These are phyloP conservation scores for Lomentospora prolificans DNA, from an alignment of 2,329 filamentous ascomycete genomes.

Conservation along the genomic window DNA sequence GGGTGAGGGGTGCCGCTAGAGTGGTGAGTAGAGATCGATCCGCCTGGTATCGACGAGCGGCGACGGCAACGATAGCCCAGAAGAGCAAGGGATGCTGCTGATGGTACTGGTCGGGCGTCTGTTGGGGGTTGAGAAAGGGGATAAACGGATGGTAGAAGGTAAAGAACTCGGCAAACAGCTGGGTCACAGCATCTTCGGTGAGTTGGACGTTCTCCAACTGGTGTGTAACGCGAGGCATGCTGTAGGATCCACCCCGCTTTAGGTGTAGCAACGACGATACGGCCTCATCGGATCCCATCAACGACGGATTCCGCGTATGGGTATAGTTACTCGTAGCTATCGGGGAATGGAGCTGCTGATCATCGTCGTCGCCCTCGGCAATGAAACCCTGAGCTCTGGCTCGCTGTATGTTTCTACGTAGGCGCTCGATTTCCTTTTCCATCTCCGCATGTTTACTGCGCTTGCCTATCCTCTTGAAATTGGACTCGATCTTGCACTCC, in stretches of 20 bases:
- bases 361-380: conserved; percentile 39
- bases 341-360: conserved; percentile 27
- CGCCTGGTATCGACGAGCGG: conserved; percentile 57
- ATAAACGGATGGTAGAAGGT: conserved; percentile 67
- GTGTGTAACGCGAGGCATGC: conserved; percentile 47
- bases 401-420: conserved; percentile 50
- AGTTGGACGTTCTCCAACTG: conserved; percentile 55
- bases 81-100: conserved; percentile 73
- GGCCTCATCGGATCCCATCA: conserved; percentile 60
- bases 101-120: conserved; percentile 64
- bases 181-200: conserved; percentile 51
- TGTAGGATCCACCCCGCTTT: conserved; percentile 55
- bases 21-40: conserved; percentile 57
- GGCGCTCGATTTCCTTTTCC: conserved; percentile 69
- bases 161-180: conserved; percentile 68
- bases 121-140: conserved; percentile 59
- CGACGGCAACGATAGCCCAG: conserved; percentile 72
- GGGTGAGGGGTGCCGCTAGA: conserved; percentile 57
- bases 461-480: conserved; percentile 79
- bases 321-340: conserved; percentile 26
- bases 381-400: conserved; percentile 50
- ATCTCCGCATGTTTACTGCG: conserved; percentile 76
- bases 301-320: conserved; percentile 51
- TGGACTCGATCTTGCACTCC: conserved; percentile 77
- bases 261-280: conserved; percentile 57